Base-by-base conservation (phyloP, 139 green algal species). In the Mychonastes homosphaera region DNA sequence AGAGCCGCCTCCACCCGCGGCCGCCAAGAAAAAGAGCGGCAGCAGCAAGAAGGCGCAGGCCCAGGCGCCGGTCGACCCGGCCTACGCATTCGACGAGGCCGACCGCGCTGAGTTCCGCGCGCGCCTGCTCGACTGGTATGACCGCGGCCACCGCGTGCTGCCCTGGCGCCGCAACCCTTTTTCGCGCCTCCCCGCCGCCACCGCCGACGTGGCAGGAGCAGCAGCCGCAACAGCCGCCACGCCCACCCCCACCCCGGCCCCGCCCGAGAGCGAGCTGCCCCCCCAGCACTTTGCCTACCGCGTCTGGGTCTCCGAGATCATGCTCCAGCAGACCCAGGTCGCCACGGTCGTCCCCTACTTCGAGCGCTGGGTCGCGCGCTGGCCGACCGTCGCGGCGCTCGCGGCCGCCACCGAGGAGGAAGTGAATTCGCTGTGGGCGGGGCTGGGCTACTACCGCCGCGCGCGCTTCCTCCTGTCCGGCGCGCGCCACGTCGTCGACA, bases 361-460 rank as follows among this genome's bases (percentile, higher is more conserved):
- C 63, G 49, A 59, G 23, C 66, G 63, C 16, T 98, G 91, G 91
- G 66, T 92, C 21, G 56, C 62, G 10, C 71, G 66, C 26, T 98
- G 90, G 88, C 86, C 90, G n/a, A 85, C 76, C 0, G 82, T 96
- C 15, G 48, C 56, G 5, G 68, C 56, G 4, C 75, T 97, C 18
- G 90, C 90, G 18, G 47, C 47, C 0, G 89, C 90, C 0, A 79
- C 60, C 24, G 60, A 87, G 58, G 90, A 97, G 48, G 35, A 71
- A 4, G 89, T 98, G 18, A 94, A 94, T 58, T 64, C 85, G 13
- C 35, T 86, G 43, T 98, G 91, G 91, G 85, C 91, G 2, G 91
- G 91, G 4, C 71, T 98, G 53, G 91, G 91, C 0, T 98, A 98
- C 73, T 98, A 98, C 83, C 71, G 90, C n/a, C 63, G 53, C 54